Conservation (phyloP, 345 rosid genomes). For the Salix brachista region DNA sequence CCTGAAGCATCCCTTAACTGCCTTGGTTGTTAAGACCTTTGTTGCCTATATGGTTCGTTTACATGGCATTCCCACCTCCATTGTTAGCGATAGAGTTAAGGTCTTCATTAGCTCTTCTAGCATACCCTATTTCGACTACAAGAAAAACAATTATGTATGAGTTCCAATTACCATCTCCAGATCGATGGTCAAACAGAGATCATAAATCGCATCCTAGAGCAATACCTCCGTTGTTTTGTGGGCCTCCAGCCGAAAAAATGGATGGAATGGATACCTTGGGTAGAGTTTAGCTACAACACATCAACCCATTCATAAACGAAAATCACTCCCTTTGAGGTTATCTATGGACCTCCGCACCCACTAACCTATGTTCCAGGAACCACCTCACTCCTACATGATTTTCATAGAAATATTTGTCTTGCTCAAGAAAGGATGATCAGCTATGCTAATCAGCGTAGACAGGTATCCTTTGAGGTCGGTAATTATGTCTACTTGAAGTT, state of each 20-base stretch:
- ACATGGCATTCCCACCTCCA: not conserved
- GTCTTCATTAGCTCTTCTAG: not conserved
- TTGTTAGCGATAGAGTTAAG: not conserved
- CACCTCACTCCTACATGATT: not conserved
- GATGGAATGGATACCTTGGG: not conserved
- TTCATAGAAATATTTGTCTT: fast-evolving
- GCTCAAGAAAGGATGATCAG: not conserved
- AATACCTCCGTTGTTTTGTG: not conserved
- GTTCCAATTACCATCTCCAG: not conserved
- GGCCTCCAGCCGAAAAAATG: not conserved
- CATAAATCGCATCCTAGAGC: not conserved
- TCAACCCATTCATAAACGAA: not conserved
- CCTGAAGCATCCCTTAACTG: not conserved
- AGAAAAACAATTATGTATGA: not conserved
- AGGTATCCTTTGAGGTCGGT: not conserved
- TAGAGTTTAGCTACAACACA: not conserved
- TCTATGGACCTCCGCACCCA: not conserved
- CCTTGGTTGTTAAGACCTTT: not conserved
- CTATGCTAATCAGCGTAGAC: too few relatives aligned
- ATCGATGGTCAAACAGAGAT: not conserved
- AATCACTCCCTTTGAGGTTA: not conserved
- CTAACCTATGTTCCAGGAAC: not conserved
- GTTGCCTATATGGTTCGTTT: too few relatives aligned
- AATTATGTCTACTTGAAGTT: not conserved
- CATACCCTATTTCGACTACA: not conserved